Base-by-base conservation (phyloP, 2,329 filamentous ascomycete species). In the Beauveria medogensis region DNA sequence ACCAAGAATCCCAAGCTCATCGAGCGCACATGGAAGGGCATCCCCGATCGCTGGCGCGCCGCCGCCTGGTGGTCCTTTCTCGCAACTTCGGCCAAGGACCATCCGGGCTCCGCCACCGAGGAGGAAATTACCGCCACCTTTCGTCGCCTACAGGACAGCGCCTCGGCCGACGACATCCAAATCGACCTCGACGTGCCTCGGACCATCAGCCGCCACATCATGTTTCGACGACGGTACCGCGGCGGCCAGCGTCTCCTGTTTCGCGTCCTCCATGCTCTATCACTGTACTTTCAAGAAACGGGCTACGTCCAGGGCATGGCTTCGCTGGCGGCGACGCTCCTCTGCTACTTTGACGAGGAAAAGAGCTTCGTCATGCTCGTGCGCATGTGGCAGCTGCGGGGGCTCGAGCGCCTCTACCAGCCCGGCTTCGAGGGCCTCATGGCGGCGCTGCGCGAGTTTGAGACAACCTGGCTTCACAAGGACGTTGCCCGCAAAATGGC, bases 291-390 rank as follows among this genome's bases (percentile, higher is more conserved):
- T 65, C 90, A 91, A 0, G 88, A 90, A 26, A 94, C 90, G 6
- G 94, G 94, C 30, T 99, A 99, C 72, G 94, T 97, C 0, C 94
- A 99, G 74, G 94, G 94, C 59, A 99, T 99, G 94, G 94, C 93
- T 18, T 90, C 92, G 24, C 79, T 97, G 44, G 92, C 91, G 2
- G 93, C 93, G 1, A 97, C 94, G 0, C 78, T 99, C 22, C 83
- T 99, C 7, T 96, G 93, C 71, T 99, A 99, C 72, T 99, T 92
- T 73, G 93, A 97, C 65, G 94, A 99, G 74, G 94, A 97, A 73
- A 86, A 86, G 67, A 87, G 91, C 6, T 99, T 99, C 69, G 85
- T 97, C 53, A 97, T 99, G 94, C 78, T 97, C 59, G 92, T 95
- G n/a, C 85, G 94, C 26, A 80, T 99, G 69, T 99, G 93, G 91